A percentile compares a stretch with the other conserved stretches of the same genome.
These are phyloP conservation scores for Furculomyces boomerangus DNA, from an alignment of 371 early-diverging fungal species.

Conservation along the genomic window DNA sequence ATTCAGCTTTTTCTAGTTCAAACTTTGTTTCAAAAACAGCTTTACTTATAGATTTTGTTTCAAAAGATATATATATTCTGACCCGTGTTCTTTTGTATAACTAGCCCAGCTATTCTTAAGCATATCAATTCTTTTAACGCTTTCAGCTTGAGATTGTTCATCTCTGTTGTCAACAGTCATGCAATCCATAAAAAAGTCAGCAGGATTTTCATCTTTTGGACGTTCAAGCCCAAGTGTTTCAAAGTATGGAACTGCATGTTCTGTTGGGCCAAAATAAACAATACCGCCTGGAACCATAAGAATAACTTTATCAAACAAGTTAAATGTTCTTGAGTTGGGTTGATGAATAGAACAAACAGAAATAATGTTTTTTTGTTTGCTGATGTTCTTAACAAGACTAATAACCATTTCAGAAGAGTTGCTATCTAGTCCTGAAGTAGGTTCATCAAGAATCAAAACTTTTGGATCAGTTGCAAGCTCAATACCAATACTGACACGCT, in stretches of 20 bases:
- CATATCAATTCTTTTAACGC: constrained; percentile 10
- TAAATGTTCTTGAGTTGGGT: constrained; percentile 42
- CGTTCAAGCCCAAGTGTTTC: constrained; percentile 32
- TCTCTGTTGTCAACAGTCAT: constrained; percentile 17
- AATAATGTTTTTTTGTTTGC: constrained; percentile 34
- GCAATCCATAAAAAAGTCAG: constrained; percentile 39
- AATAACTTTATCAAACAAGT: constrained; percentile 45
- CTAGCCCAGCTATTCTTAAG: constrained; percentile 11
- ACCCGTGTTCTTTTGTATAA: not conserved
- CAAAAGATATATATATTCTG: not conserved
- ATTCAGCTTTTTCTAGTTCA: no score
- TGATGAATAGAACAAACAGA: constrained; percentile 57
- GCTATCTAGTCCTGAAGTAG: constrained; percentile 64
- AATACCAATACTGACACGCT: constrained; percentile 67
- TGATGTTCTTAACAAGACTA: constrained; percentile 31
- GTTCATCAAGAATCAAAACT: constrained; percentile 41
- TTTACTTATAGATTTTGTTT: not conserved
- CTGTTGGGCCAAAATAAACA: constrained; percentile 38
- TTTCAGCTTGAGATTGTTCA: constrained; percentile 6
- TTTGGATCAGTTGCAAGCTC: constrained; percentile 53
- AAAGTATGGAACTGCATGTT: constrained; percentile 29
- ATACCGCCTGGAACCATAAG: constrained; percentile 43
- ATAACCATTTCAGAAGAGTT: constrained; percentile 47
- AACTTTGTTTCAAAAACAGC: not conserved
- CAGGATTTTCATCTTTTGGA: constrained; percentile 28